Evolutionary conservation across 495 filamentous ascomycete genomes (phyloP), one percentile per base, ranked within the genome.

Genomic region (Xylaria castorea): DNA sequence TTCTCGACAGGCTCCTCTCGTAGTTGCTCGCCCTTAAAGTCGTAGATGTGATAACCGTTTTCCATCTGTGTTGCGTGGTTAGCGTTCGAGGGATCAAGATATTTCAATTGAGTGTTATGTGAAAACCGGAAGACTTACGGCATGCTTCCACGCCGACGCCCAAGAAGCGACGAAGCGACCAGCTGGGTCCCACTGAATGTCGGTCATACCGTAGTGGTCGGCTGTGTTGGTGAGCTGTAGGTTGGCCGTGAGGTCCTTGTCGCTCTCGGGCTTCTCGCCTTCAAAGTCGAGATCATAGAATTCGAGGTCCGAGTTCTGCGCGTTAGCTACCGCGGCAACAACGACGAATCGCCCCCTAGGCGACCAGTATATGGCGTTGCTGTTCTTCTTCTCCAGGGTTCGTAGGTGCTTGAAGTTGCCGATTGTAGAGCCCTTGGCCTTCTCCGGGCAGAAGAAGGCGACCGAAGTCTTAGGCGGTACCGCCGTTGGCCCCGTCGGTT

Each of bases 321-420:
- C 91, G 71, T 93, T 97, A 85, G 93, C 91, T 18, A 99, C 92
- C 2, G 96, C 96, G 30, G 93, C 96, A 18, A 99, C 89, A 53
- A 97, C 89, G 57, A 97, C 94, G 78, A 99, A 98, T 22, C 96
- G 90, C 20, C 96, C 96, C 85, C 92, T 94, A 18, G 96, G 96
- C n/a, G 94, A 97, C 96, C 96, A 99, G 89, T 97, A 97, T 78
- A 99, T 98, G 66, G 92, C 97, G 78, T 99, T 99, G 88, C 91
- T 97, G 82, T 94, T 99, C 89, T 97, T 98, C 90, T 97, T 97
- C 75, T 99, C 96, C 27, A 97, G 87, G 0, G 94, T 98, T 53
- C 92, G 90, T 69, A 98, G 90, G 74, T 95, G 92, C 87, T 93
- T 96, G 88, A 97, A 99, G 86, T 97, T 97, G 64, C 96, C 96